These are phyloP conservation scores for Paragyromitra xinjiangensis DNA, from an alignment of 495 filamentous ascomycete genomes.

Conservation along the genomic window DNA sequence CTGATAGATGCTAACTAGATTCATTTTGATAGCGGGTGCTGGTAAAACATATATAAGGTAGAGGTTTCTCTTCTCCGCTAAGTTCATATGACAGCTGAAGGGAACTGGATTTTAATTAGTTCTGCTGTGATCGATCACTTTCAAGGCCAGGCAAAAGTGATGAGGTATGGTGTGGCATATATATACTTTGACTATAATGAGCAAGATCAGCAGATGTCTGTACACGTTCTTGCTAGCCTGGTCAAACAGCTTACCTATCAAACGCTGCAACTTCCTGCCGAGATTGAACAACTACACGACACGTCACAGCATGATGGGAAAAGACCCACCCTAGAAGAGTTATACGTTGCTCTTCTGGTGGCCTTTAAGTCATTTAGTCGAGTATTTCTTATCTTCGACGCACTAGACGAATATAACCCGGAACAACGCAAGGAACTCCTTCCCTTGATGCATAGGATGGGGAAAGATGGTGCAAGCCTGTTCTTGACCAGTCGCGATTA, in stretches of 20 bases:
- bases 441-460: slow-evolving; percentile 17
- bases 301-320: neutral
- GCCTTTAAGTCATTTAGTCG: slow-evolving; percentile 12
- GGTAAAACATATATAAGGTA: slow-evolving; percentile 33
- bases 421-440: slow-evolving; percentile 22
- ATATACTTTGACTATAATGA: slow-evolving; percentile 41
- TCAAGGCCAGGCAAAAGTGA: neutral
- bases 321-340: slow-evolving; percentile 5
- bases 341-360: neutral
- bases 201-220: neutral
- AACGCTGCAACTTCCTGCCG: neutral
- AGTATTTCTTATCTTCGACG: slow-evolving; percentile 20
- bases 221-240: slow-evolving; percentile 14
- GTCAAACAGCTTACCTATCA: slow-evolving; percentile 24
- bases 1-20: neutral
- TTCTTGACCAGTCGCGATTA: slow-evolving; percentile 26
- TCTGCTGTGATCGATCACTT: slow-evolving; percentile 37
- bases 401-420: slow-evolving; percentile 23
- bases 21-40: slow-evolving; percentile 10
- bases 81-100: neutral
- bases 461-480: slow-evolving; percentile 7
- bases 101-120: neutral
- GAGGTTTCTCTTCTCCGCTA: neutral
- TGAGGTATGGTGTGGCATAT: slow-evolving; percentile 24
- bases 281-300: neutral